Evolutionary conservation across 228 moss, liverwort and hornwort species (phyloP).

Genomic region (Sphagnum fallax): DNA sequence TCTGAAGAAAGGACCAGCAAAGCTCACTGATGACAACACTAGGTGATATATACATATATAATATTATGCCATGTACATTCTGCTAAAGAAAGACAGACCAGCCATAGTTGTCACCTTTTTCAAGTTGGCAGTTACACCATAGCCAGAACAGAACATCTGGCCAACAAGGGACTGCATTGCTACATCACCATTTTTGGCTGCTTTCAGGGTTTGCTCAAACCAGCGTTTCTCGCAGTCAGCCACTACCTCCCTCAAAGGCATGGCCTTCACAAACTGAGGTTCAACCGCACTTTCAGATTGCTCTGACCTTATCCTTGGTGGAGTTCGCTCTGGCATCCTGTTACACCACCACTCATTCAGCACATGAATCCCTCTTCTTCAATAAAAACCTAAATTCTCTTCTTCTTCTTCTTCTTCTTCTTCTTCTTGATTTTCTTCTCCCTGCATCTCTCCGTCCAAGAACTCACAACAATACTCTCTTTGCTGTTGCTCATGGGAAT

Average conservation of each 20-base stretch:
- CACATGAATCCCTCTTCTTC: too few relatives aligned
- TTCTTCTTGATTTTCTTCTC: too few relatives aligned
- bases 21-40: background rate
- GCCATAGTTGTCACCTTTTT: constrained; percentile 44
- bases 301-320: constrained; percentile 36
- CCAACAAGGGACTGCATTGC: constrained; percentile 85
- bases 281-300: constrained; percentile 18
- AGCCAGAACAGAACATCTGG: constrained; percentile 96
- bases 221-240: constrained; percentile 87
- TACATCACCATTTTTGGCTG: constrained; percentile 73
- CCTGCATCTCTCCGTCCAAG: too few relatives aligned
- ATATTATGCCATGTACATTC: background rate
- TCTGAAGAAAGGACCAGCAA: background rate
- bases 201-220: constrained; percentile 86
- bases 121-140: constrained; percentile 70
- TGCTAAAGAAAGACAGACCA: background rate
- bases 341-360: background rate
- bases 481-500: too few relatives aligned
- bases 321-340: constrained; percentile 64
- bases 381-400: too few relatives aligned
- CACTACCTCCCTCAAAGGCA: constrained; percentile 83
- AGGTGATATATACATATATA: background rate
- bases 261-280: constrained; percentile 40
- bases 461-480: too few relatives aligned
- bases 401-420: too few relatives aligned